Conservation (phyloP, 495 filamentous ascomycete genomes). For the Hyaloscypha finlandica region DNA sequence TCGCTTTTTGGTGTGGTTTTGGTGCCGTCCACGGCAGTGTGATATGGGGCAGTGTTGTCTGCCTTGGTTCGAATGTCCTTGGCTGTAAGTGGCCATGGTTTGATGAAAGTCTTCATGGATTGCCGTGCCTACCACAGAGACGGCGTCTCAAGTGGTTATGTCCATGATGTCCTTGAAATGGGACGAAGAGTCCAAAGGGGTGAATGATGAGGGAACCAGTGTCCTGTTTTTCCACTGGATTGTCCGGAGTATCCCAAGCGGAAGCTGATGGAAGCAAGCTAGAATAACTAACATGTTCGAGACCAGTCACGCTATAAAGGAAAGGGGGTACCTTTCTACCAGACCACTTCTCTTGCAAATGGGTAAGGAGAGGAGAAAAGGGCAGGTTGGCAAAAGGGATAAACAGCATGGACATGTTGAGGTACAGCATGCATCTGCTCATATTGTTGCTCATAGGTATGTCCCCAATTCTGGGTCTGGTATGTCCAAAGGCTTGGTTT, state of each 20-base stretch:
- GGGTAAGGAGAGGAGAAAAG: constrained; percentile 19
- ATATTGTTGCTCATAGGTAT: constrained; percentile 28
- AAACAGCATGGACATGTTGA: constrained; percentile 12
- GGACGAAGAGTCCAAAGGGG: constrained; percentile 5
- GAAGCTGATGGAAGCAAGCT: constrained; percentile 10
- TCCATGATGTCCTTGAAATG: background rate
- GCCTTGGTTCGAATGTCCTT: background rate
- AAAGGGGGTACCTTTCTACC: constrained; percentile 12
- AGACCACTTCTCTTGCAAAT: constrained; percentile 5
- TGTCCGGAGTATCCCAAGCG: constrained; percentile 14
- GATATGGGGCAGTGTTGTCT: background rate
- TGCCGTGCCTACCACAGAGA: background rate
- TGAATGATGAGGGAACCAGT: constrained; percentile 12
- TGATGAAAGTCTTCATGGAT: background rate
- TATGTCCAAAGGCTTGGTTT: constrained; percentile 19
- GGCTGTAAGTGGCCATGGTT: background rate
- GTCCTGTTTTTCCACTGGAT: constrained; percentile 27
- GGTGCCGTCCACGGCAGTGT: constrained; percentile 3
- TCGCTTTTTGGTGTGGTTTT: constrained; percentile 9
- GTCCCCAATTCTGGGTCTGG: constrained; percentile 21
- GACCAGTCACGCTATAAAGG: constrained; percentile 4
- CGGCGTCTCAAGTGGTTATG: background rate
- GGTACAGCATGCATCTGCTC: constrained; percentile 16
- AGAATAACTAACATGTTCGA: constrained; percentile 10
- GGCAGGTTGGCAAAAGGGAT: constrained; percentile 15